Conservation (phyloP, 768 basidiomycete genomes). For the Amanita jacksonii region DNA sequence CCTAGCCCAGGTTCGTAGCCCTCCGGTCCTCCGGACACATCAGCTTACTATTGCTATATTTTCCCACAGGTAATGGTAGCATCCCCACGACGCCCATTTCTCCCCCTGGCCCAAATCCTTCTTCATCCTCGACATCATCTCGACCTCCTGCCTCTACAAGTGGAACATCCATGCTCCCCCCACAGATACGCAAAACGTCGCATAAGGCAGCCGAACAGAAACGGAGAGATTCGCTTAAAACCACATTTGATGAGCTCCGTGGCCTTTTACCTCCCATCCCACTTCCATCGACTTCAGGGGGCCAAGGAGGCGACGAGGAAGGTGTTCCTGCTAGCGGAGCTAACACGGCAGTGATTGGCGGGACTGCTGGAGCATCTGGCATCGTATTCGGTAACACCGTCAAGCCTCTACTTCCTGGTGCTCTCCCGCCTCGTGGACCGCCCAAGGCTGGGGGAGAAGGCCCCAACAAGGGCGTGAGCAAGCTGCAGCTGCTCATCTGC, state of each 20-base stretch:
- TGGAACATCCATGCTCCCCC: slow-evolving; percentile 14
- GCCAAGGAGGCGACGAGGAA: slow-evolving; percentile 16
- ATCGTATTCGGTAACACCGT: slow-evolving; percentile 25
- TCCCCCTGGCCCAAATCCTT: not conserved
- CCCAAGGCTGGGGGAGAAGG: slow-evolving; percentile 80
- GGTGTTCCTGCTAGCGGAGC: slow-evolving; percentile 10
- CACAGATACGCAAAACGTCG: slow-evolving; percentile 59
- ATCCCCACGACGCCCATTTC: slow-evolving; percentile 8
- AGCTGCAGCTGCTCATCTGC: slow-evolving; percentile 83
- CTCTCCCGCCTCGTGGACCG: slow-evolving; percentile 82
- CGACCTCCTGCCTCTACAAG: too few relatives aligned
- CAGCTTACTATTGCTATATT: not conserved
- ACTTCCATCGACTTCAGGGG: slow-evolving; percentile 45
- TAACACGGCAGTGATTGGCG: not conserved
- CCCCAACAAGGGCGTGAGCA: slow-evolving; percentile 93
- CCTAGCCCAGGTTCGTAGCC: slow-evolving; percentile 38
- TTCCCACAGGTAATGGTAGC: slow-evolving; percentile 16
- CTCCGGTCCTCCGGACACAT: not conserved
- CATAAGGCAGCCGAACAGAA: slow-evolving; percentile 98
- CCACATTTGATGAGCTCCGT: slow-evolving; percentile 82
- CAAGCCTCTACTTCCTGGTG: slow-evolving; percentile 77
- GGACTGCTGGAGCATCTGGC: slow-evolving; percentile 8
- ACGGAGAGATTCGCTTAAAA: slow-evolving; percentile 91
- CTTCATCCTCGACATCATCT: not conserved
- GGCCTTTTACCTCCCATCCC: slow-evolving; percentile 82